phyloP scores from a whole-genome alignment of 495 filamentous ascomycete genomes.

The Lepraria neglecta region DNA sequence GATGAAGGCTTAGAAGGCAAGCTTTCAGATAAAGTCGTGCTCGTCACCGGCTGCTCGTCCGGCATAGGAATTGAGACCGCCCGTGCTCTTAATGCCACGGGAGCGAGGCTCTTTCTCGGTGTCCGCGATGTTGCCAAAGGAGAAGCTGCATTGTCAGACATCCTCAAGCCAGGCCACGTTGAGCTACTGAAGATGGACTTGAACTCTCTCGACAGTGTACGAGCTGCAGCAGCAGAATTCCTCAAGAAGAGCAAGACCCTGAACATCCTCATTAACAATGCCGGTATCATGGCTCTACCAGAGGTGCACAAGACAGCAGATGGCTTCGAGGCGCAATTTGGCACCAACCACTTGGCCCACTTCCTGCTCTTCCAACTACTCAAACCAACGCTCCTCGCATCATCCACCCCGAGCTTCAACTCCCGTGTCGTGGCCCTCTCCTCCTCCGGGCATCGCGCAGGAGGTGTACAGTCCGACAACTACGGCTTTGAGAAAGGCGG shows the following conservation, averaged over 20 bases:
- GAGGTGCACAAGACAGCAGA: slow-evolving; percentile 36
- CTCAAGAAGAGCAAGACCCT: slow-evolving; percentile 37
- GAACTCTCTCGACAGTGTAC: slow-evolving; percentile 35
- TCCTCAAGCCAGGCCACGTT: slow-evolving; percentile 29
- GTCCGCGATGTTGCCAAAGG: slow-evolving; percentile 38
- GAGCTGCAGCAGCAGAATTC: slow-evolving; percentile 36
- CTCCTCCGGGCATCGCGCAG: slow-evolving; percentile 35
- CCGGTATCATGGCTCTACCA: slow-evolving; percentile 44
- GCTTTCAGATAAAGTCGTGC: slow-evolving; percentile 49
- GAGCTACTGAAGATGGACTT: slow-evolving; percentile 43
- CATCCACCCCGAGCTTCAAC: slow-evolving; percentile 36
- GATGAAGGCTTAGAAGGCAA: slow-evolving; percentile 38
- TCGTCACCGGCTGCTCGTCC: slow-evolving; percentile 65
- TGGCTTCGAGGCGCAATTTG: slow-evolving; percentile 35
- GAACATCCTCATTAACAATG: slow-evolving; percentile 45
- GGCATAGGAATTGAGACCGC: slow-evolving; percentile 50
- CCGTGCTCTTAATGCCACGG: slow-evolving; percentile 41
- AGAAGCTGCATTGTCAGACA: slow-evolving; percentile 29
- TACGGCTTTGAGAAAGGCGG: slow-evolving; percentile 31
- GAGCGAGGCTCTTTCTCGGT: slow-evolving; percentile 42
- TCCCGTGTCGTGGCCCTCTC: slow-evolving; percentile 43
- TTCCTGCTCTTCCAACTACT: slow-evolving; percentile 44
- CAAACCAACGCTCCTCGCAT: slow-evolving; percentile 37
- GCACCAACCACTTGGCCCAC: slow-evolving; percentile 47
- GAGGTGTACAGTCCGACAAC: slow-evolving; percentile 29